phyloP scores from a whole-genome alignment of 2,329 filamentous ascomycete species.

The Colletotrichum phormii region DNA sequence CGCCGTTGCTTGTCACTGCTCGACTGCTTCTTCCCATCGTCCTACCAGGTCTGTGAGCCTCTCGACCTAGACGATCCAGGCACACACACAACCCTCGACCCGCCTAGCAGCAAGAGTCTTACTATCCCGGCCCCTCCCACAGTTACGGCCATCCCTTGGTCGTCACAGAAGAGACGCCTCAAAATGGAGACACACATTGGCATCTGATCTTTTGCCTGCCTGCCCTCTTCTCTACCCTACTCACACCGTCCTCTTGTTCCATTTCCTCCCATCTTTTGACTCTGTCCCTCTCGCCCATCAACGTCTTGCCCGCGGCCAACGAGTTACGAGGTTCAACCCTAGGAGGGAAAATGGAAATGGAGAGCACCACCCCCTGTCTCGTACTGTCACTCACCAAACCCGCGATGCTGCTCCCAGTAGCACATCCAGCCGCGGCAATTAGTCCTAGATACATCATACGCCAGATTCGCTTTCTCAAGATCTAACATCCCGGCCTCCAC shows the following conservation, averaged over 20 bases:
- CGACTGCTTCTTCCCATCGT: conserved; percentile 1
- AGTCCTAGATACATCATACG: neutral
- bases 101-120: neutral
- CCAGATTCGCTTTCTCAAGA: conserved; percentile 24
- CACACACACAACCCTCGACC: conserved; percentile 10
- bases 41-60: neutral
- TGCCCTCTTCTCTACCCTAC: neutral
- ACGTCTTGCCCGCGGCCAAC: neutral
- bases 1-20: conserved; percentile 9
- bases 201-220: conserved; percentile 27
- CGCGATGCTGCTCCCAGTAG: neutral
- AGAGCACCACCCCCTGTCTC: neutral
- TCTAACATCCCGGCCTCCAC: neutral
- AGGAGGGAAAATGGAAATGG: neutral
- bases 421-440: neutral
- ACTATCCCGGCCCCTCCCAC: neutral
- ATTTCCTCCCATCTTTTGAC: neutral
- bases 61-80: neutral
- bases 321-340: neutral
- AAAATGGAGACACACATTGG: conserved; percentile 15
- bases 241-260: neutral
- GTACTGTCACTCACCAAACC: neutral
- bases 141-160: neutral
- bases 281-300: neutral
- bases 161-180: neutral